Evolutionary conservation across 1,284 basidiomycete genomes (phyloP), one percentile per base, ranked within the genome.

Genomic region (Malassezia equina): DNA sequence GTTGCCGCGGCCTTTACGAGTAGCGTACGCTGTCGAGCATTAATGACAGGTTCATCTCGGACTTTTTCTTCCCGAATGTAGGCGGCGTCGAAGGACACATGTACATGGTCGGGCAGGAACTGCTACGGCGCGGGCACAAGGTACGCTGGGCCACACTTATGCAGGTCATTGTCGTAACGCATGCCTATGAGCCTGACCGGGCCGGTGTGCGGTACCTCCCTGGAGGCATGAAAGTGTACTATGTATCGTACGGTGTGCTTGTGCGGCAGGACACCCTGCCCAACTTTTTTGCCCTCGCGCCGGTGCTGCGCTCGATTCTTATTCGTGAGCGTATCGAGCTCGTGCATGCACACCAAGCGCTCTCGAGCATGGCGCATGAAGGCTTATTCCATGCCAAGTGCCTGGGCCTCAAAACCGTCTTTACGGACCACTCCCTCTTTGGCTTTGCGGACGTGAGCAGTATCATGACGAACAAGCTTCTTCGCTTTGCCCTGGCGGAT

Each of bases 11-110:
- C 17, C 44, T 17, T 25, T 48, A 23, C 52, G 50, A 17, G 51
- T 57, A 12, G 55, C 55, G 55, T 57, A 57, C 45, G 55, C 55
- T 25, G 24, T 11, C 23, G 34, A 7, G 2, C 15, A 25, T 36
- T 32, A 39, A 31, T 12, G 13, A 12, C 51, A 91, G 88, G 24
- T 90, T 99, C 87, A 83, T 96, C 44, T 89, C 85, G 45, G 93
- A 99, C 76, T 99, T 96, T 78, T 99, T 96, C 78, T 85, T 88
- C 71, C 93, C 93, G 0, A 82, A 84, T 60, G 85, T 94, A 2
- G 94, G 94, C 23, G 94, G 94, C 9, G 91, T 99, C 23, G 94
- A 98, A 76, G 91, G 84, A 60, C 90, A 96, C 76, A 91, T 96
- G 47, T 95, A 90, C 77, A 62, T 62, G 59, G 36, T 71, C 27